Evolutionary conservation across 1,284 basidiomycete species (phyloP).

Genomic region (Malassezia brasiliensis): DNA sequence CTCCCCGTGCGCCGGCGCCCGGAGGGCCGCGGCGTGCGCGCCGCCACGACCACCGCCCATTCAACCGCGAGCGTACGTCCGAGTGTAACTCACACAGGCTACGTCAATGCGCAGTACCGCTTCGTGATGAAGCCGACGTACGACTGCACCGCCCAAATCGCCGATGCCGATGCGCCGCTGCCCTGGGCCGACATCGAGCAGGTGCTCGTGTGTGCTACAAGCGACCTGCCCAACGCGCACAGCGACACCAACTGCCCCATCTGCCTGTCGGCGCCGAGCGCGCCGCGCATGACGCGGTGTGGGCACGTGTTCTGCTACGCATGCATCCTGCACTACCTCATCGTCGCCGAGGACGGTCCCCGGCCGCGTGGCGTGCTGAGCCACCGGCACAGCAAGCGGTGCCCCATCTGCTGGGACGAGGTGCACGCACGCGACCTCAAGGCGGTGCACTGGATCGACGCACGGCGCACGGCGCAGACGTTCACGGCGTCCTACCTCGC

Average conservation of each 20-base stretch:
- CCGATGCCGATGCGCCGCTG: slow-evolving; percentile 41
- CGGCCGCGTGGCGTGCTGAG: slow-evolving; percentile 7
- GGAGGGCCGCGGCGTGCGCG: slow-evolving; percentile 27
- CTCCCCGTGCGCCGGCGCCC: slow-evolving; percentile 37
- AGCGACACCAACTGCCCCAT: slow-evolving; percentile 64
- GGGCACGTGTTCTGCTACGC: slow-evolving; percentile 64
- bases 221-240: slow-evolving; percentile 31
- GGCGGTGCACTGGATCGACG: slow-evolving; percentile 60
- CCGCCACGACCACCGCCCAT: slow-evolving; percentile 24
- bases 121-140: slow-evolving; percentile 46
- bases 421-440: slow-evolving; percentile 84
- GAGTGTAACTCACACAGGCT: slow-evolving; percentile 18
- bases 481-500: slow-evolving; percentile 21
- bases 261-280: slow-evolving; percentile 78
- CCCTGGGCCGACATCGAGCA: slow-evolving; percentile 74
- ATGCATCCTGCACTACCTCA: slow-evolving; percentile 63
- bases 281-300: slow-evolving; percentile 92
- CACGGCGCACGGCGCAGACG: slow-evolving; percentile 25
- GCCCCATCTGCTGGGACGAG: slow-evolving; percentile 92
- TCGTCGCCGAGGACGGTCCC: slow-evolving; percentile 17
- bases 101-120: slow-evolving; percentile 45
- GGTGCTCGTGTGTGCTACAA: slow-evolving; percentile 72
- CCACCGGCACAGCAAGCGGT: slow-evolving; percentile 49
- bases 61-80: slow-evolving; percentile 42
- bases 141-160: slow-evolving; percentile 41